Evolutionary conservation across 1,139 yeast genomes (phyloP).

Genomic region (Entelexis sorbosivorans): DNA sequence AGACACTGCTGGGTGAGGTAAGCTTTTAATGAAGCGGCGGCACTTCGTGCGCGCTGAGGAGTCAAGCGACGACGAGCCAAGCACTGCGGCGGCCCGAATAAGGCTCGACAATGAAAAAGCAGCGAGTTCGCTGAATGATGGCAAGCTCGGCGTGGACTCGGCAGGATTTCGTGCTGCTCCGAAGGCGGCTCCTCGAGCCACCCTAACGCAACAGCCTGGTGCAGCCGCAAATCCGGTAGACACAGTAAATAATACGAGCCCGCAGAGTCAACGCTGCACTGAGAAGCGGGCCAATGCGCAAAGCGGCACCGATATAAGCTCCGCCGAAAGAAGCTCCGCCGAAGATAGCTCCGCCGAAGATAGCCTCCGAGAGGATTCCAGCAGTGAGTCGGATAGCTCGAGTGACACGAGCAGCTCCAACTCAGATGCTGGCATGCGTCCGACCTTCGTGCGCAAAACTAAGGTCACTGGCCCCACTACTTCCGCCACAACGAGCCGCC

Average conservation of each 20-base stretch:
- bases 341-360: not conserved
- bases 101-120: not conserved
- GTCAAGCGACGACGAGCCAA: not conserved
- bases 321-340: not conserved
- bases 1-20: constrained; percentile 3
- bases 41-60: constrained; percentile 1
- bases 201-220: no score
- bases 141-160: no score
- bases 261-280: no score
- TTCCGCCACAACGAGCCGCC: not conserved
- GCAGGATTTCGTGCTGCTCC: no score
- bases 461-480: not conserved
- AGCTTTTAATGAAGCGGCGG: constrained; percentile 5
- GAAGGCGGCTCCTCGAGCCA: no score
- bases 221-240: no score
- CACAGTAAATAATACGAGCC: no score
- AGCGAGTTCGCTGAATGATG: no score
- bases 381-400: not conserved
- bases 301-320: no score
- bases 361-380: no score
- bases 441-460: not conserved
- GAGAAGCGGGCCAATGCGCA: no score
- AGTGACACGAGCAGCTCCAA: not conserved
- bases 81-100: not conserved
- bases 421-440: not conserved